phyloP scores from a whole-genome alignment of 2,329 filamentous ascomycete genomes.

The Zymoseptoria pseudotritici region DNA sequence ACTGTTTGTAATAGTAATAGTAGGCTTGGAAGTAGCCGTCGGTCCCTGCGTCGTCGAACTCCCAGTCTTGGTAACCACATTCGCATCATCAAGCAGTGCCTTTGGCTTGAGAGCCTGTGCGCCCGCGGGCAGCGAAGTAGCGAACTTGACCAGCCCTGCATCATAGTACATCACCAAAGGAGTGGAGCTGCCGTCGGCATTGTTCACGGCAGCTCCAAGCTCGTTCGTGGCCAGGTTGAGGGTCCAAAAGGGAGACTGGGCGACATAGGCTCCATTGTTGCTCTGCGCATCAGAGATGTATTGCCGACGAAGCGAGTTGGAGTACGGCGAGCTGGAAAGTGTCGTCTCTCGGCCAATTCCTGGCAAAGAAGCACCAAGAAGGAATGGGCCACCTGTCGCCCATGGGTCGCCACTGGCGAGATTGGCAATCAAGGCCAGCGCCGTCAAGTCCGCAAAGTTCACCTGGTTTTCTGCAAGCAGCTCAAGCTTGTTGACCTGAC shows the following conservation, averaged over 20 bases:
- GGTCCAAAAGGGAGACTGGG: not conserved
- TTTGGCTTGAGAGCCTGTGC: not conserved
- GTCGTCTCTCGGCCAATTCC: not conserved
- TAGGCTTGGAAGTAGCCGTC: too few relatives aligned
- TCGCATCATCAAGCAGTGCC: not conserved
- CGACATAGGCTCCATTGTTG: not conserved
- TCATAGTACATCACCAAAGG: not conserved
- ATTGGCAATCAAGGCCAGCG: not conserved
- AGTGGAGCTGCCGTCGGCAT: not conserved
- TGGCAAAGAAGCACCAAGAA: not conserved
- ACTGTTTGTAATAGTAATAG: too few relatives aligned
- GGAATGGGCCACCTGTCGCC: not conserved
- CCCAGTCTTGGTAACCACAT: not conserved
- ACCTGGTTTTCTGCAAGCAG: not conserved
- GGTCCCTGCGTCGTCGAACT: not conserved
- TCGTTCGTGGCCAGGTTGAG: not conserved
- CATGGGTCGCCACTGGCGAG: not conserved
- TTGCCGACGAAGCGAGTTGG: not conserved
- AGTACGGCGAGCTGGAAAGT: not conserved
- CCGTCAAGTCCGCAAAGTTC: not conserved
- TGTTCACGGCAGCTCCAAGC: not conserved
- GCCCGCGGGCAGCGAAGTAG: not conserved
- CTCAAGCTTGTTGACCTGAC: not conserved
- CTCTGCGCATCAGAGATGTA: not conserved
- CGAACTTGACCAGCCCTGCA: not conserved